Evolutionary conservation across 169 alveolate species (phyloP).

Genomic region (Perkinsus chesapeaki): DNA sequence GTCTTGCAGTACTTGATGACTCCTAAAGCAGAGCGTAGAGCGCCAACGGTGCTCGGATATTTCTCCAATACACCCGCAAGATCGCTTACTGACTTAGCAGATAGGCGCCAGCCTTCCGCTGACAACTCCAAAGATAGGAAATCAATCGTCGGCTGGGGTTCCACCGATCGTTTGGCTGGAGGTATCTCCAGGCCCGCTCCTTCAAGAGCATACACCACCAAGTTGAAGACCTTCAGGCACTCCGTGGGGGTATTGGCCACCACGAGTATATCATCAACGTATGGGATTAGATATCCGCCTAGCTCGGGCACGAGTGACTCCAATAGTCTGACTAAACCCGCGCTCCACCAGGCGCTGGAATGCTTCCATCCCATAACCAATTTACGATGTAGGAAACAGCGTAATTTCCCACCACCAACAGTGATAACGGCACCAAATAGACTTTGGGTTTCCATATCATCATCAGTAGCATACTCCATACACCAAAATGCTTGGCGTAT

Average conservation of each 20-base stretch:
- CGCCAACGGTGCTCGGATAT: background rate
- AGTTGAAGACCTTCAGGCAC: background rate
- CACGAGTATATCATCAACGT: background rate
- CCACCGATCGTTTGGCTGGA: background rate
- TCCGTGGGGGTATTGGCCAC: background rate
- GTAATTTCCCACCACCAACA: background rate
- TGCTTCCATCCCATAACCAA: background rate
- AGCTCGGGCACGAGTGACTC: background rate
- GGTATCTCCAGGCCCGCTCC: background rate
- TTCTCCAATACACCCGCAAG: background rate
- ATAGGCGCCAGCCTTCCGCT: background rate
- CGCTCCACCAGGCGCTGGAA: background rate
- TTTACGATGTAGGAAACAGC: background rate
- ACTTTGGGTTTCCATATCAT: background rate
- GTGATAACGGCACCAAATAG: background rate
- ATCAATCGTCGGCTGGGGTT: background rate
- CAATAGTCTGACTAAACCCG: background rate
- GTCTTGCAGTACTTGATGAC: background rate
- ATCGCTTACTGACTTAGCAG: background rate
- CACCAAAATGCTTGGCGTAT: background rate
- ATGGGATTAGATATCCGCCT: background rate
- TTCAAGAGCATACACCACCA: background rate
- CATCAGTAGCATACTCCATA: background rate
- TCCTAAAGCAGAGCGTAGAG: background rate
- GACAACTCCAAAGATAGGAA: background rate